Percentiles rank a stretch among this genome's conserved stretches.
Evolutionary conservation across 164 flowering plant genomes (phyloP).

Genomic region (Umbilicus rupestris): DNA sequence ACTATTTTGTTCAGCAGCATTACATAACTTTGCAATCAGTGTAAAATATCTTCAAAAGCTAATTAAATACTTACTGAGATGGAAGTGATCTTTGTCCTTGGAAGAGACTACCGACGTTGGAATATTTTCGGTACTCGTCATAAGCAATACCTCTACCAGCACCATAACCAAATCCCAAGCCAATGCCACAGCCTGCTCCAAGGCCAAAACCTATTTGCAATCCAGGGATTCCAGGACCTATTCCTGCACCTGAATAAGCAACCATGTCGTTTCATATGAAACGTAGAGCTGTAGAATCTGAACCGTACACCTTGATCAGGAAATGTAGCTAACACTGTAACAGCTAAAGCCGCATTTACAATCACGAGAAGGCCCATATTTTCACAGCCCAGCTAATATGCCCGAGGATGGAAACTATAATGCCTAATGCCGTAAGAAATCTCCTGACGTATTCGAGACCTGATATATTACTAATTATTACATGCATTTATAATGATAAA

Average conservation of each 20-base stretch:
- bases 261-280: neutral
- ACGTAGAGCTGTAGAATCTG: neutral
- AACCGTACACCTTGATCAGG: neutral
- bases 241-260: slow-evolving; percentile 46
- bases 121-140: slow-evolving; percentile 45
- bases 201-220: slow-evolving; percentile 71
- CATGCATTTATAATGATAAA: neutral
- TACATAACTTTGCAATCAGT: neutral
- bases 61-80: slow-evolving; percentile 43
- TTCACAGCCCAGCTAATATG: neutral
- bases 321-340: neutral
- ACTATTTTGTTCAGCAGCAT: neutral
- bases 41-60: neutral
- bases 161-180: slow-evolving; percentile 90
- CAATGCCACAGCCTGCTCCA: slow-evolving; percentile 94
- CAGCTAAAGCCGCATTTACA: neutral
- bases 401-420: neutral
- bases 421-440: neutral
- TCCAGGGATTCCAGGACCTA: slow-evolving; percentile 89
- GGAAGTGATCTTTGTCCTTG: slow-evolving; percentile 27
- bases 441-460: too few relatives aligned
- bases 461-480: too few relatives aligned
- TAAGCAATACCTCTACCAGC: slow-evolving; percentile 71
- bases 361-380: neutral
- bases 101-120: slow-evolving; percentile 55